These are phyloP conservation scores for Acaromyces ingoldii DNA, from an alignment of 1,284 basidiomycete species.

Conservation along the genomic window DNA sequence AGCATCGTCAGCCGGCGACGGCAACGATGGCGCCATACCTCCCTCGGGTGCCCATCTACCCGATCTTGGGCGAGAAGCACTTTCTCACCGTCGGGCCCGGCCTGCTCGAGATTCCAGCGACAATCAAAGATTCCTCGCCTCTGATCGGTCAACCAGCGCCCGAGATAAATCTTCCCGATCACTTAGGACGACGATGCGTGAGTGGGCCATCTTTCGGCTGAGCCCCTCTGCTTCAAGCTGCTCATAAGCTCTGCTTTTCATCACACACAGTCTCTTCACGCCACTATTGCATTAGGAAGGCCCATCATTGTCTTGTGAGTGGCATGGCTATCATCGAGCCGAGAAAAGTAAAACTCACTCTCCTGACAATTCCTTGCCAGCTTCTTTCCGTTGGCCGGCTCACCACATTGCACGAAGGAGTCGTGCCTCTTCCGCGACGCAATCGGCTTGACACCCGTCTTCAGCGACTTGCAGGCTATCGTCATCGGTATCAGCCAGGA, in stretches of 20 bases:
- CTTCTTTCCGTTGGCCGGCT: constrained; percentile 44
- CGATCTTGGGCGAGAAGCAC: constrained; percentile 27
- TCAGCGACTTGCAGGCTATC: constrained; percentile 37
- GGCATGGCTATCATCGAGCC: neutral
- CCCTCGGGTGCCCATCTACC: constrained; percentile 25
- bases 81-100: constrained; percentile 22
- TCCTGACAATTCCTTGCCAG: neutral
- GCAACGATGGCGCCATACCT: constrained; percentile 12
- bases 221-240: neutral
- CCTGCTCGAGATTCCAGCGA: constrained; percentile 24
- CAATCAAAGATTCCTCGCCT: constrained; percentile 17
- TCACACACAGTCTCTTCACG: constrained; percentile 24
- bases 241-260: neutral
- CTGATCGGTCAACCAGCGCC: constrained; percentile 34
- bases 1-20: too few relatives aligned
- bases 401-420: constrained; percentile 38
- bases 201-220: neutral
- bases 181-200: constrained; percentile 24
- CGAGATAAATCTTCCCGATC: constrained; percentile 34
- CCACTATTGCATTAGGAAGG: constrained; percentile 33
- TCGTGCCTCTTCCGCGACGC: constrained; percentile 39
- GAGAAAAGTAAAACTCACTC: neutral
- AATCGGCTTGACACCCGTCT: constrained; percentile 29
- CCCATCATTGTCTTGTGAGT: constrained; percentile 32
- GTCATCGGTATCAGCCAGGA: constrained; percentile 44